phyloP scores from a whole-genome alignment of 306 rosid genomes.

The Quercus dentata region DNA sequence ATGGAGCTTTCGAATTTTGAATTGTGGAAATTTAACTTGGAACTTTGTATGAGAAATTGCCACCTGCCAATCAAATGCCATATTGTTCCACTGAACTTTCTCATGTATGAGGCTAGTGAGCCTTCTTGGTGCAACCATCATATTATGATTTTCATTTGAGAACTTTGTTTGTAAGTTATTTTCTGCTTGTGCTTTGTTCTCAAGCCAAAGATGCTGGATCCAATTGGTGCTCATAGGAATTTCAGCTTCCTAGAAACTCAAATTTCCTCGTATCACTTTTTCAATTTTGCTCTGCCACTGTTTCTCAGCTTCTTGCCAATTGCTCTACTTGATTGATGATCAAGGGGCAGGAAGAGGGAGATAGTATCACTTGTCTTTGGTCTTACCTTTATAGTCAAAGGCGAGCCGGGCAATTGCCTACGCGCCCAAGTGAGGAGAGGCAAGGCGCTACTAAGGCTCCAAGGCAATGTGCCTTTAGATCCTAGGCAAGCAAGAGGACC shows the following conservation, averaged over 20 bases:
- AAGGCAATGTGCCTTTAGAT: no score
- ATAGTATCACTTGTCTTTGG: not conserved
- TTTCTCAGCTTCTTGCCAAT: not conserved
- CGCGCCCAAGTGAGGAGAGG: no score
- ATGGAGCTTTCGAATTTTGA: not conserved
- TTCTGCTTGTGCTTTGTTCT: not conserved
- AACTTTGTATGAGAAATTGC: not conserved
- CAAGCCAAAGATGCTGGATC: not conserved
- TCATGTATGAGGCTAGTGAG: not conserved
- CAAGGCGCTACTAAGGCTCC: no score
- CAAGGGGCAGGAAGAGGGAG: not conserved
- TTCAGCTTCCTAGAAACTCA: not conserved
- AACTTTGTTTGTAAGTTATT: no score
- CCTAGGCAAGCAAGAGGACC: no score
- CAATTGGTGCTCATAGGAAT: not conserved
- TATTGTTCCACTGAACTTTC: not conserved
- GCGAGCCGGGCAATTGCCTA: no score
- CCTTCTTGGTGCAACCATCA: not conserved
- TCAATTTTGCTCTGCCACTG: not conserved
- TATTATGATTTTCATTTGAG: not conserved
- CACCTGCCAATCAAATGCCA: not conserved
- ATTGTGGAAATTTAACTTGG: not conserved
- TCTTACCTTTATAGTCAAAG: no score
- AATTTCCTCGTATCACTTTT: not conserved
- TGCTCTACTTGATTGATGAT: not conserved